Conservation (phyloP, 2,329 filamentous ascomycete species). For the Nigrospora osmanthi region DNA sequence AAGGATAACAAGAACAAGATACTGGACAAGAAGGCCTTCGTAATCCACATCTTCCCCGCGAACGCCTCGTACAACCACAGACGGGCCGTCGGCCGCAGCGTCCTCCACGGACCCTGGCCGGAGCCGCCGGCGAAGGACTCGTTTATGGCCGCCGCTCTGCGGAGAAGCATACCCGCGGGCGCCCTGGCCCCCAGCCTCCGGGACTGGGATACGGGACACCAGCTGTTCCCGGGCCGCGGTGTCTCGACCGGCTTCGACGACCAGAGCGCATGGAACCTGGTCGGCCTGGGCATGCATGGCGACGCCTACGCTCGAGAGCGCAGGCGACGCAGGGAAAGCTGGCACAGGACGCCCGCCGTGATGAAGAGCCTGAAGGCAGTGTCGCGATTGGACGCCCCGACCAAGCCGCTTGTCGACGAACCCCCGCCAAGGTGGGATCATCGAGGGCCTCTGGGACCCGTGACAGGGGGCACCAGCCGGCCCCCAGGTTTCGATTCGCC, state of each 20-base stretch:
- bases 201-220: slow-evolving; percentile 23
- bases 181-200: slow-evolving; percentile 17
- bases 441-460: no score
- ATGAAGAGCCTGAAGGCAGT: slow-evolving; percentile 3
- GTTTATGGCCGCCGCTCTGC: slow-evolving; percentile 17
- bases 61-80: slow-evolving; percentile 17
- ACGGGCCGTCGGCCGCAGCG: slow-evolving; percentile 12
- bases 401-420: no score
- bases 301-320: slow-evolving; percentile 1
- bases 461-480: no score
- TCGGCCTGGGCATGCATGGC: not conserved
- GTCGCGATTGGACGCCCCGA: not conserved
- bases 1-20: not conserved
- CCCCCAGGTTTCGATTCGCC: no score
- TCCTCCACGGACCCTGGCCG: slow-evolving; percentile 21
- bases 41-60: slow-evolving; percentile 18
- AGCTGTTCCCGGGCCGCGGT: slow-evolving; percentile 9
- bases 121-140: slow-evolving; percentile 10
- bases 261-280: slow-evolving; percentile 8
- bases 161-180: slow-evolving; percentile 13
- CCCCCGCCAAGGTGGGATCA: no score
- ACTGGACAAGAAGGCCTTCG: slow-evolving; percentile 14
- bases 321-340: not conserved
- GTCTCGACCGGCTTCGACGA: slow-evolving; percentile 13
- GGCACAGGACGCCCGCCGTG: slow-evolving; percentile 1